Evolutionary conservation across 2,329 filamentous ascomycete species (phyloP).

Genomic region (Tolypocladium album): DNA sequence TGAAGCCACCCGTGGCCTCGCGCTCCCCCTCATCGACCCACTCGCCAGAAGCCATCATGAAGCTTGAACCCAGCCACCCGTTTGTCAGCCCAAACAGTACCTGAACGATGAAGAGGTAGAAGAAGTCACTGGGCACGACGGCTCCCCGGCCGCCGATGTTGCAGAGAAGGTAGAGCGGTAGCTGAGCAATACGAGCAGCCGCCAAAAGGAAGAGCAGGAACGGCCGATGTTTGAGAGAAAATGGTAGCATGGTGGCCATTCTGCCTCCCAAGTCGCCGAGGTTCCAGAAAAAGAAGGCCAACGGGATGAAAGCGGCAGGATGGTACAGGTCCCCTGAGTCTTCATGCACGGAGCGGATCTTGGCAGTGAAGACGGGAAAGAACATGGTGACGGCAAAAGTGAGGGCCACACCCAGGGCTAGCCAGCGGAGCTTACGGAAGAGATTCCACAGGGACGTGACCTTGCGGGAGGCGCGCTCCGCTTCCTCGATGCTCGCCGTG

Average conservation of each 20-base stretch:
- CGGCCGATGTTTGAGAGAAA: slow-evolving; percentile 51
- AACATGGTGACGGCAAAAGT: slow-evolving; percentile 86
- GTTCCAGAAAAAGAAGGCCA: slow-evolving; percentile 92
- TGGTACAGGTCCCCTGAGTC: slow-evolving; percentile 48
- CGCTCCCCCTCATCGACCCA: slow-evolving; percentile 76
- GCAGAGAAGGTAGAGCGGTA: slow-evolving; percentile 83
- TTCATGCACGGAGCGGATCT: slow-evolving; percentile 38
- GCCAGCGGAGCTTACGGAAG: slow-evolving; percentile 68
- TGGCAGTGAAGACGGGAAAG: slow-evolving; percentile 82
- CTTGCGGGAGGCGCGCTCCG: slow-evolving; percentile 39
- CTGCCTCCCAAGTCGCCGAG: slow-evolving; percentile 73
- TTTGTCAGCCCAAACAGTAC: slow-evolving; percentile 75
- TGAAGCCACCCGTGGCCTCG: slow-evolving; percentile 86
- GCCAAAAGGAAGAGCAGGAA: slow-evolving; percentile 56
- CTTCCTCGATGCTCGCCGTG: slow-evolving; percentile 39
- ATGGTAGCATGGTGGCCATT: slow-evolving; percentile 49
- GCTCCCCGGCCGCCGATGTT: slow-evolving; percentile 74
- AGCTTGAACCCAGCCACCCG: slow-evolving; percentile 75
- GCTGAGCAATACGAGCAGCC: slow-evolving; percentile 54
- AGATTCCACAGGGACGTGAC: slow-evolving; percentile 49
- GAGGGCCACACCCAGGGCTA: slow-evolving; percentile 65
- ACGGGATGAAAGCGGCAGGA: slow-evolving; percentile 72
- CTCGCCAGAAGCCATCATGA: slow-evolving; percentile 82
- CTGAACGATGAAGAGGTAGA: slow-evolving; percentile 80
- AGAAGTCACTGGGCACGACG: slow-evolving; percentile 66